These are phyloP conservation scores for Penicillium riverlandense DNA, from an alignment of 495 filamentous ascomycete species.

Conservation along the genomic window DNA sequence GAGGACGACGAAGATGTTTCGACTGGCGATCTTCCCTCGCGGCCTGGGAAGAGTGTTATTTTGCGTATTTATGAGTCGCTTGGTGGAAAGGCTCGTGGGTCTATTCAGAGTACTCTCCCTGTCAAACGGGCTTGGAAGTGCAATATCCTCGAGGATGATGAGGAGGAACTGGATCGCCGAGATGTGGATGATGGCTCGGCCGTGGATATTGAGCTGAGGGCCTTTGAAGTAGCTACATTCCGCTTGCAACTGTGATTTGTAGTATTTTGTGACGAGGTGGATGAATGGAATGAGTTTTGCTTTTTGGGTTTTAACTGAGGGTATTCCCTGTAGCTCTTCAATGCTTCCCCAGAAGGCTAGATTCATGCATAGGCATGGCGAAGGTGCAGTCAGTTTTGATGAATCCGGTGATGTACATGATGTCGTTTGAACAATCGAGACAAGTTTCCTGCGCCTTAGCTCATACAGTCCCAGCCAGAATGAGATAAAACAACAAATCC, in stretches of 20 bases:
- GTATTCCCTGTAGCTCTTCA: background rate
- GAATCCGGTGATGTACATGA: conserved; percentile 18
- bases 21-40: conserved; percentile 56
- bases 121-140: conserved; percentile 74
- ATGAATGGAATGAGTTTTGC: background rate
- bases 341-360: too few species aligned
- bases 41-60: conserved; percentile 71
- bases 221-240: conserved; percentile 89
- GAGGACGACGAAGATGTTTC: conserved; percentile 93
- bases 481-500: background rate
- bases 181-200: conserved; percentile 30
- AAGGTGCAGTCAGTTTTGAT: conserved; percentile 1
- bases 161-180: conserved; percentile 32
- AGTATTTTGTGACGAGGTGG: background rate
- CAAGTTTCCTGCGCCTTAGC: conserved; percentile 1
- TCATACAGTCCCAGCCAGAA: background rate
- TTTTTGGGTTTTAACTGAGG: background rate
- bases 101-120: conserved; percentile 54
- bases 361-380: too few species aligned
- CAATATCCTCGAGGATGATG: conserved; percentile 62
- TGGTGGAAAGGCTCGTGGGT: conserved; percentile 69
- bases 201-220: conserved; percentile 60
- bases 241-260: conserved; percentile 57
- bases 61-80: conserved; percentile 83
- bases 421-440: conserved; percentile 1